These are phyloP conservation scores for Sungouiozyma ichnusensis DNA, from an alignment of 805 yeast species.

Conservation along the genomic window DNA sequence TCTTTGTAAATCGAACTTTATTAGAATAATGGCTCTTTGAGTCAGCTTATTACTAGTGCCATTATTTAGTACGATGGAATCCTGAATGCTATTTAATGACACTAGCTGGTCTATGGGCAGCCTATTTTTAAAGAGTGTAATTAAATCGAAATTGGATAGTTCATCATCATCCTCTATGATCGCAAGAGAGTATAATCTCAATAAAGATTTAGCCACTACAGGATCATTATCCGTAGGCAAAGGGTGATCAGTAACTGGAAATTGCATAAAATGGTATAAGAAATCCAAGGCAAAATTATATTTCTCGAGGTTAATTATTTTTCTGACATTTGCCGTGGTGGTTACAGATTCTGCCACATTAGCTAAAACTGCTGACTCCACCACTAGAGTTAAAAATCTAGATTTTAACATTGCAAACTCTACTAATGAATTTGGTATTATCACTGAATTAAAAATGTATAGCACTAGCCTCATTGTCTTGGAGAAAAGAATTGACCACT, in stretches of 20 bases:
- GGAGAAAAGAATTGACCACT: constrained; percentile 21
- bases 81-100: background rate
- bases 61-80: background rate
- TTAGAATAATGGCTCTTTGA: constrained; percentile 12
- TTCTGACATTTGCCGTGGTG: background rate
- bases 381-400: constrained; percentile 12
- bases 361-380: too few species aligned
- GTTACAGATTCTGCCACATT: constrained; percentile 5
- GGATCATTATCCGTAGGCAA: constrained; percentile 6
- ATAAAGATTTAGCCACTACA: constrained; percentile 9
- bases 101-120: constrained; percentile 11
- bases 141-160: constrained; percentile 1
- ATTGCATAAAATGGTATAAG: constrained; percentile 10
- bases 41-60: constrained; percentile 4
- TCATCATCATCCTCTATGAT: background rate
- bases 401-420: constrained; percentile 9
- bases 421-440: background rate
- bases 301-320: constrained; percentile 8
- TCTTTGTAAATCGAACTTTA: constrained; percentile 17
- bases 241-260: constrained; percentile 3
- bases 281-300: constrained; percentile 12
- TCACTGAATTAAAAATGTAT: constrained; percentile 17
- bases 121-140: constrained; percentile 8
- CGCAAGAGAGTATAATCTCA: constrained; percentile 13
- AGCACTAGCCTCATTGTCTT: constrained; percentile 17